Conservation (phyloP, 441 rosid species). For the Theobroma grandiflorum region DNA sequence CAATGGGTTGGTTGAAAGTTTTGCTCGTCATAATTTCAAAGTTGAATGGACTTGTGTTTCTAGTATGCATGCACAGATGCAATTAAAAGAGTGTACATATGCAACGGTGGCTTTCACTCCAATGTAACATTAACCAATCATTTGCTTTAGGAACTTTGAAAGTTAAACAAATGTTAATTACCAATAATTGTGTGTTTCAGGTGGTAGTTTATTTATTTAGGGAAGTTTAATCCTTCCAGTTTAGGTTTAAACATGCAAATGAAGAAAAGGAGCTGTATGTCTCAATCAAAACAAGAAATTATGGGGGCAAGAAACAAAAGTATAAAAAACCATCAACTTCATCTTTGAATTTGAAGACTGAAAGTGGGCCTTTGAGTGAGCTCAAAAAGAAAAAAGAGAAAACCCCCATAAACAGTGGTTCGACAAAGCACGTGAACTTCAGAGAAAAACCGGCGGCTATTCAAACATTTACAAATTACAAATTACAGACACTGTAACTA, state of each 20-base stretch:
- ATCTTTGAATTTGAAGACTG: not conserved
- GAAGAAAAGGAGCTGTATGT: too few relatives aligned
- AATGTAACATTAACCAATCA: not conserved
- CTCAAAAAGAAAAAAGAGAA: too few relatives aligned
- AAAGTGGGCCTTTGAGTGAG: not conserved
- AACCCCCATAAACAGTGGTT: not conserved
- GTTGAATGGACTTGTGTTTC: not conserved
- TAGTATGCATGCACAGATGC: not conserved
- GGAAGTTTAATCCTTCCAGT: not conserved
- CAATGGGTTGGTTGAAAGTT: not conserved
- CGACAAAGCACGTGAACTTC: slow-evolving; percentile 34
- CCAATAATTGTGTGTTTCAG: not conserved
- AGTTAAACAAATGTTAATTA: not conserved
- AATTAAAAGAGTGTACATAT: not conserved
- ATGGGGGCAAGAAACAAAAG: not conserved
- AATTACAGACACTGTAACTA: not conserved
- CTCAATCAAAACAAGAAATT: not conserved
- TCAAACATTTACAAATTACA: not conserved
- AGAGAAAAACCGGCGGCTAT: slow-evolving; percentile 30
- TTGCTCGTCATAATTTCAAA: not conserved
- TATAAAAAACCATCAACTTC: not conserved
- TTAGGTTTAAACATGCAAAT: not conserved
- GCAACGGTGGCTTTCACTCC: not conserved
- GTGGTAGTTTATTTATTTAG: not conserved
- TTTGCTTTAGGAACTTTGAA: not conserved